Evolutionary conservation across 1,284 basidiomycete species (phyloP).

Genomic region (Apiotrichum gracile): DNA sequence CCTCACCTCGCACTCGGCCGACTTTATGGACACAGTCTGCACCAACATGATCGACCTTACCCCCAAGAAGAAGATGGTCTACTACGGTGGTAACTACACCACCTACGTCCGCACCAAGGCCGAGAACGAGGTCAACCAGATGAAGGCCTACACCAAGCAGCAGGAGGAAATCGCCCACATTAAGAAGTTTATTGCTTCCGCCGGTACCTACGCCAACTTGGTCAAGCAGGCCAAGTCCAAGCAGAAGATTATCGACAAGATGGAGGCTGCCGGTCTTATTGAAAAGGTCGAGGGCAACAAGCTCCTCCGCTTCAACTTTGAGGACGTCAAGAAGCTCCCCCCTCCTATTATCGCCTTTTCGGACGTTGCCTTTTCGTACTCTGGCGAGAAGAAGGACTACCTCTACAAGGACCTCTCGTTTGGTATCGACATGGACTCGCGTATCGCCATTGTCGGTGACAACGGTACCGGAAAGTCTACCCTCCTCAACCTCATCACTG

Average conservation of each 20-base stretch:
- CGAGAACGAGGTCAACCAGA: conserved; percentile 98
- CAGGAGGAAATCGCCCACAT: conserved; percentile 98
- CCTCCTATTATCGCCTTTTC: conserved; percentile 96
- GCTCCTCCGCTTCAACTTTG: conserved; percentile 87
- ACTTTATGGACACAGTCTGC: conserved; percentile 97
- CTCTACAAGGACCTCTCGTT: conserved; percentile 84
- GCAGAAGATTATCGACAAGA: conserved; percentile 99
- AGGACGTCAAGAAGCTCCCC: conserved; percentile 87
- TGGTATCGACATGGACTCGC: conserved; percentile 70
- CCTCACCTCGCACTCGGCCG: conserved; percentile 84
- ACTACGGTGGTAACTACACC: conserved; percentile 95
- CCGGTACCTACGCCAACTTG: conserved; percentile 97
- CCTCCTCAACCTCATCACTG: conserved; percentile 88
- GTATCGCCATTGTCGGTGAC: conserved; percentile 90
- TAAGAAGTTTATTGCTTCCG: conserved; percentile 94
- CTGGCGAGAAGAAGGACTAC: conserved; percentile 78
- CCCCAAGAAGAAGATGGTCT: conserved; percentile 56
- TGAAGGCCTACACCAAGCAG: conserved; percentile 98
- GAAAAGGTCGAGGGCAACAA: conserved; percentile 75
- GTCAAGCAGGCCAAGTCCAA: conserved; percentile 99
- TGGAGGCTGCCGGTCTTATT: conserved; percentile 98
- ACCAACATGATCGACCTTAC: conserved; percentile 98
- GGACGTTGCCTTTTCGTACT: conserved; percentile 91
- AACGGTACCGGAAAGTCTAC: conserved; percentile 99
- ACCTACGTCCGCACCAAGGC: conserved; percentile 92